Conservation (phyloP, 1,284 basidiomycete genomes). For the Moesziomyces globuligerus region DNA sequence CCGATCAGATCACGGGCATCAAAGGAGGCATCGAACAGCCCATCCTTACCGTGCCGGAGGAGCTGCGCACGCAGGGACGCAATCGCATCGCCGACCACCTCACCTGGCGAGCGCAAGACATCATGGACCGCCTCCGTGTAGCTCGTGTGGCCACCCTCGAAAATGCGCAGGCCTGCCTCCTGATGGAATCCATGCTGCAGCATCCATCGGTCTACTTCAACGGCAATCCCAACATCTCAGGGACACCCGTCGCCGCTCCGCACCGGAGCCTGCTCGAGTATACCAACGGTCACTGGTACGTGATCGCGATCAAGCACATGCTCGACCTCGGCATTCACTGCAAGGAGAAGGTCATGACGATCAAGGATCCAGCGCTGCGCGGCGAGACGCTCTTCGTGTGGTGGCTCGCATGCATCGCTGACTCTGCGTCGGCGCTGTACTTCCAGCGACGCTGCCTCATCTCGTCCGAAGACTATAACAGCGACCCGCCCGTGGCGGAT, state of each 20-base stretch:
- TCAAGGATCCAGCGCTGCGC: conserved; percentile 39
- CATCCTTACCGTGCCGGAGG: conserved; percentile 42
- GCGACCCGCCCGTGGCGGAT: conserved; percentile 32
- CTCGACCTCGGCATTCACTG: conserved; percentile 53
- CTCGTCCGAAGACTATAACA: conserved; percentile 68
- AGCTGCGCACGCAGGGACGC: conserved; percentile 70
- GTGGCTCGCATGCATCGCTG: conserved; percentile 76
- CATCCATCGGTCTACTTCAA: conserved; percentile 40
- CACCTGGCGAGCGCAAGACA: conserved; percentile 70
- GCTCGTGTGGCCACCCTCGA: conserved; percentile 81
- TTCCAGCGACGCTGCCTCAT: conserved; percentile 74
- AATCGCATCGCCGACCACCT: conserved; percentile 81
- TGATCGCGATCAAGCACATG: conserved; percentile 51
- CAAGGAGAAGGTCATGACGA: conserved; percentile 45
- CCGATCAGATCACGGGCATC: conserved; percentile 39
- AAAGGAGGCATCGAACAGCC: conserved; percentile 51
- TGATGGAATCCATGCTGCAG: conserved; percentile 50
- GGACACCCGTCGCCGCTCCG: conserved; percentile 27
- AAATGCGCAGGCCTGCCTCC: conserved; percentile 72
- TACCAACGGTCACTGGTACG: conserved; percentile 50
- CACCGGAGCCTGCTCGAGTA: conserved; percentile 31
- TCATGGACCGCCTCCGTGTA: conserved; percentile 81
- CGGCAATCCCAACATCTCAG: conserved; percentile 29
- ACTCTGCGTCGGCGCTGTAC: conserved; percentile 74
- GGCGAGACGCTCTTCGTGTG: conserved; percentile 74